A percentile compares a stretch with the other conserved stretches of the same genome.
Conservation (phyloP, 2,329 filamentous ascomycete species). For the Trichoderma brevicompactum region DNA sequence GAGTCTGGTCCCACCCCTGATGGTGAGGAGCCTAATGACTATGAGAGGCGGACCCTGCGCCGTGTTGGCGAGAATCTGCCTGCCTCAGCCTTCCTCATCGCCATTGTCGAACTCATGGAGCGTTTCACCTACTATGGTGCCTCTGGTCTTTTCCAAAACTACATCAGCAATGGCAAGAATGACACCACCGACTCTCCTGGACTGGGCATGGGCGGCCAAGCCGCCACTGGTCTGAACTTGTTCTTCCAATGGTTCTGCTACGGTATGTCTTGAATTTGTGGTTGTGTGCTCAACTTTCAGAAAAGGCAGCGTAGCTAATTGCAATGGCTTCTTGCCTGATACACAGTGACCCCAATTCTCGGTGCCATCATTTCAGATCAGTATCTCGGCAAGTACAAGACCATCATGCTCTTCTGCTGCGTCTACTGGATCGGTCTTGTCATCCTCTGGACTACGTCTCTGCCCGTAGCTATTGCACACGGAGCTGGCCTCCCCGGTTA, state of each 20-base stretch:
- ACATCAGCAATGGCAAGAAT: slow-evolving; percentile 47
- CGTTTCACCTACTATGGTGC: slow-evolving; percentile 64
- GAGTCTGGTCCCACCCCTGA: slow-evolving; percentile 45
- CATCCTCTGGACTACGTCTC: slow-evolving; percentile 57
- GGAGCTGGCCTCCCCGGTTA: slow-evolving; percentile 54
- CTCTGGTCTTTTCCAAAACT: slow-evolving; percentile 61
- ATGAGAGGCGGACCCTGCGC: slow-evolving; percentile 55
- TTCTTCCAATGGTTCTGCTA: slow-evolving; percentile 60
- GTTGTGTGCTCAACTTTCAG: background rate
- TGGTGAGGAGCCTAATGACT: slow-evolving; percentile 57
- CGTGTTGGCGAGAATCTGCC: slow-evolving; percentile 61
- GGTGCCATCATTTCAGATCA: slow-evolving; percentile 62
- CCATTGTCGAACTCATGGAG: slow-evolving; percentile 59
- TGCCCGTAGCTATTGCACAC: slow-evolving; percentile 43
- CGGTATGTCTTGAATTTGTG: slow-evolving; percentile 33
- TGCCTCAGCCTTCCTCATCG: slow-evolving; percentile 59
- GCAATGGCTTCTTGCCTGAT: background rate
- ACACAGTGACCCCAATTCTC: slow-evolving; percentile 46
- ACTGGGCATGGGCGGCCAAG: slow-evolving; percentile 58
- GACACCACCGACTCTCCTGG: slow-evolving; percentile 52
- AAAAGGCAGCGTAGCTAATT: slow-evolving; percentile 9
- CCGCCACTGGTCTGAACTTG: slow-evolving; percentile 58
- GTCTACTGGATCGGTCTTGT: slow-evolving; percentile 63
- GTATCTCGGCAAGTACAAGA: slow-evolving; percentile 65
- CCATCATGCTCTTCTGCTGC: slow-evolving; percentile 60